Base-by-base conservation (phyloP, 805 yeast genomes). In the Spathaspora gorwiae region DNA sequence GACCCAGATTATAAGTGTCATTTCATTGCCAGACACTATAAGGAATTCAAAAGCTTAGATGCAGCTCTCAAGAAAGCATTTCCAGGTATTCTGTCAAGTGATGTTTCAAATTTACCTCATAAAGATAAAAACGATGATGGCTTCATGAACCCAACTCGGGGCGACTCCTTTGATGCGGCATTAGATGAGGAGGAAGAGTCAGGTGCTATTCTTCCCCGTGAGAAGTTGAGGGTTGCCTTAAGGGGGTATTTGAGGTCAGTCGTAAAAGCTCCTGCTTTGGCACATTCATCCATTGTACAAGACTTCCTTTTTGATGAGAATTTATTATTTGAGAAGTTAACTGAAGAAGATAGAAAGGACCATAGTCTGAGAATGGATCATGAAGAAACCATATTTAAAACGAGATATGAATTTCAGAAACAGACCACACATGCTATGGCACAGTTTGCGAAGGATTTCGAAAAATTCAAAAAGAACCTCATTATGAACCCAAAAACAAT, bases 191-290 rank as follows among this genome's bases (percentile, higher is more conserved):
- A 19, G 12, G 19, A 7, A 5, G 14, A 13, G 13, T 7, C 5
- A n/a, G 13, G 9, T 37, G 43, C 5, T 37, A 39, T n/a, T 10
- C 32, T 87, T 29, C 78, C 81, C 2, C 75, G 95, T 27, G 98
- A 92, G 60, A 83, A 81, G 51, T 76, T 88, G 53, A 70, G 98
- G 37, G 72, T 89, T 8, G 79, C 95, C 0, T 70, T 92, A 38
- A 72, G 97, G 39, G 87, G 89, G 0, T 92, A 87, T 55, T 56
- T 92, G 40, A 68, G 75, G 27, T 61, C 73, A 1, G 62, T 90
- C 13, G 56, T 78, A 8, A 66, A 74, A 31, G 76, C 79, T 37
- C 72, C 79, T 6, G 83, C 80, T 39, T 73, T 88, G 0, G 68
- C 81, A 1, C 73, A 75, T 41, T 76, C 82, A 35, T 65, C 70